These are phyloP conservation scores for Sporodiniella umbellata DNA, from an alignment of 371 early-diverging fungal species.

Conservation along the genomic window DNA sequence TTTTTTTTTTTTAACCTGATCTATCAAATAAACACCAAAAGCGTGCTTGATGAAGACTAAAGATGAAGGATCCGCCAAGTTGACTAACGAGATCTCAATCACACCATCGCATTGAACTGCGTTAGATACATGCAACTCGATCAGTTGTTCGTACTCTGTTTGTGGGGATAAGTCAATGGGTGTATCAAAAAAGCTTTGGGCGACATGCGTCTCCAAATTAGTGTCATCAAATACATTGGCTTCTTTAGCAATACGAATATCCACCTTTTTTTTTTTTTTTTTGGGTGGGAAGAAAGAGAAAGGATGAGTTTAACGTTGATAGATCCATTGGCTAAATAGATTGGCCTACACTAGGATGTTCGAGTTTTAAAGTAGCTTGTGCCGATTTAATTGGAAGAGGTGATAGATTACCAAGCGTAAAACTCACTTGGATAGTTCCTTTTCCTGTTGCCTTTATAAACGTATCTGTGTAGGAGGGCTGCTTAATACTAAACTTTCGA, in stretches of 20 bases:
- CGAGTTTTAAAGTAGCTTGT: neutral
- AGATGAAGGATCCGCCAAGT: slow-evolving; percentile 14
- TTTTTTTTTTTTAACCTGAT: no score
- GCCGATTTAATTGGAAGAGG: neutral
- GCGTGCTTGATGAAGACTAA: slow-evolving; percentile 18
- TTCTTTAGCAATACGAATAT: neutral
- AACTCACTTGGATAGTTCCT: slow-evolving; percentile 1
- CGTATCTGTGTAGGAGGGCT: no score
- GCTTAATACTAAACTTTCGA: no score
- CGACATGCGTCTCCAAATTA: neutral
- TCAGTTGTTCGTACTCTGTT: slow-evolving; percentile 7
- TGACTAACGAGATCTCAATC: slow-evolving; percentile 16
- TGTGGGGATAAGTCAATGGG: slow-evolving; percentile 6
- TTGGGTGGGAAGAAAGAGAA: no score
- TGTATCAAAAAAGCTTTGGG: neutral
- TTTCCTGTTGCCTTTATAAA: slow-evolving; percentile 8
- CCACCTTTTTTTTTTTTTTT: neutral
- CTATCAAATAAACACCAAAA: slow-evolving; percentile 42
- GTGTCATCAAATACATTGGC: neutral
- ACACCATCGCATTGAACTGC: slow-evolving; percentile 23
- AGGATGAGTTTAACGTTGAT: neutral
- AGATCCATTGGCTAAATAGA: no score
- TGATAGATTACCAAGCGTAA: slow-evolving; percentile 2
- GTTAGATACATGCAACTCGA: slow-evolving; percentile 6
- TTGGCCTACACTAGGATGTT: neutral